Base-by-base conservation (phyloP, 106 monocot species). In the Dendrobium catenatum region DNA sequence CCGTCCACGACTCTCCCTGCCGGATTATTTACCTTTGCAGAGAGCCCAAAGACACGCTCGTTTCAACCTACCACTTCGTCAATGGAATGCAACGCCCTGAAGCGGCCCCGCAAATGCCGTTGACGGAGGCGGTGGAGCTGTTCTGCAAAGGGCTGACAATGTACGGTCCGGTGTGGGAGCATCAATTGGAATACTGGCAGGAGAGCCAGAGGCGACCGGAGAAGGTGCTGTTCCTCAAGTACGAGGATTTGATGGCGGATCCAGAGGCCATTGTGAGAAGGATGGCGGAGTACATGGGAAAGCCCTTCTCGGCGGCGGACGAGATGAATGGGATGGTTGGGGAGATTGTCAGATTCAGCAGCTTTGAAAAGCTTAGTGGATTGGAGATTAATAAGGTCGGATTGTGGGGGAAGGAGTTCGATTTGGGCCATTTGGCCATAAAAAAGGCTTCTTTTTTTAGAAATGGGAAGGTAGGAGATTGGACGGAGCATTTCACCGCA, bases 391-490 rank as follows among this genome's bases (percentile, higher is more conserved):
- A 66, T 26, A 66, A 26, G 64, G 26, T 26, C 64, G 64, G 64
- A 7, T 1, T 64, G 4, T 8, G 64, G 24, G 24, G 24, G 5
- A 26, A 64, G 64, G 1, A 26, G 64, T 24, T 24, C 24, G 64
- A 26, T n/a, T n/a, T 64, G 22, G 2, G 7, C 24, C 22, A 26
- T n/a, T n/a, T 64, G 22, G 2, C 64, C 0, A 26, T 64, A 26
- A 64, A 64, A 22, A 64, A 64, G 24, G 26, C 64, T 0, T 27
- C 49, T 0, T 81, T 41, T 74, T 87, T 79, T n/a, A 64, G 88
- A 56, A 66, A 81, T 16, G 88, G 85, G 9, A 68, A 80, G 72
- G 85, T 83, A 1, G 88, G 88, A 11, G 85, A 88, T 55, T 88
- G 88, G 88, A 29, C 16, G 73, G 82, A 85, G 26, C 77, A 85